Base-by-base conservation (phyloP, 2,329 filamentous ascomycete genomes). In the Clonostachys sp. region DNA sequence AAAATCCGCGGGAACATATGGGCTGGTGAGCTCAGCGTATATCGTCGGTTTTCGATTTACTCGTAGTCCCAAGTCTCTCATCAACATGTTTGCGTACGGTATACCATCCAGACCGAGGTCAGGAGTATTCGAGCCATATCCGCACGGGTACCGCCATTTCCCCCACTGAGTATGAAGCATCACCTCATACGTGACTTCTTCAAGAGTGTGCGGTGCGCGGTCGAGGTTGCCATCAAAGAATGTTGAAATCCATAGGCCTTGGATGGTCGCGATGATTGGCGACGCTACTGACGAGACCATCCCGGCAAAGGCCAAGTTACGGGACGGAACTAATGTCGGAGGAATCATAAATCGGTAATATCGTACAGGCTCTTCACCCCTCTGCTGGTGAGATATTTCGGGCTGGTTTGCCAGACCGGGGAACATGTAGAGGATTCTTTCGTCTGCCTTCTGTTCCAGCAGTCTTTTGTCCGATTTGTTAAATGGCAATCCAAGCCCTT, bases 101-200 rank as follows among this genome's bases (percentile, higher is more conserved):
- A 86, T 50, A 0, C 75, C 76, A 62, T 58, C 61, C 50, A 48
- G 49, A 3, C 87, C 84, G 53, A 91, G 83, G 60, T 89, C 87
- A 0, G 84, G 83, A 45, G 77, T 68, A 57, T 71, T 73, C 16
- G 68, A 71, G 1, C 86, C 86, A 54, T 81, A 83, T 0, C 85
- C 86, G 3, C 70, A 75, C 2, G 84, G 81, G 53, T 86, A 86
- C n/a, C 87, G 74, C 77, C 83, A 84, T 49, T 75, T 79, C 2
- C 84, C 84, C 60, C 85, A 92, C 42, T 86, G 79, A 1, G 76
- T 81, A 56, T 86, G 73, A 20, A 90, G 66, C 42, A 84, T 75
- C 0, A 83, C 80, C 54, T 85, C 75, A 47, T 74, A 70, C n/a
- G 60, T 63, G 6, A 78, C 53, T 34, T 59, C 53, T 4, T 70